A percentile compares a stretch with the other conserved stretches of the same genome.
Conservation (phyloP, 805 yeast species). For the Phaffomyces opuntiae region DNA sequence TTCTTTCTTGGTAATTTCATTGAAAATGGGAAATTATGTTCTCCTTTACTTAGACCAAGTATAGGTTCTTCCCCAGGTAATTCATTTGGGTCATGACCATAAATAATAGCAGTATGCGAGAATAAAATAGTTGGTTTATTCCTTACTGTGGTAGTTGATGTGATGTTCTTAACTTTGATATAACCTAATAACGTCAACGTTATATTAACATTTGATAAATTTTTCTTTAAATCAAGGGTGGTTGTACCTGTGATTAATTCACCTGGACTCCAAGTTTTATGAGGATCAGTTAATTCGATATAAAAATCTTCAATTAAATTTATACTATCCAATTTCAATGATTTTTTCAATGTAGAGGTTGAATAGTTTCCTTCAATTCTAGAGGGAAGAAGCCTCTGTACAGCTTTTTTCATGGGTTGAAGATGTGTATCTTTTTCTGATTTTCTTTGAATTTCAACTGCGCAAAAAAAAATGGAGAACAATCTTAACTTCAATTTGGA, state of each 20-base stretch:
- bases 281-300: slow-evolving; percentile 67
- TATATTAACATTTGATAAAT: slow-evolving; percentile 45
- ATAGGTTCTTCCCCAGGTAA: slow-evolving; percentile 9
- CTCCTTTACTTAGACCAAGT: slow-evolving; percentile 65
- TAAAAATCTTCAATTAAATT: slow-evolving; percentile 56
- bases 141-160: slow-evolving; percentile 42
- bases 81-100: slow-evolving; percentile 35
- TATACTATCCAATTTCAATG: slow-evolving; percentile 19
- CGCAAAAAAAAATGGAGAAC: too few relatives aligned
- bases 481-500: too few relatives aligned
- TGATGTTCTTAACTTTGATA: slow-evolving; percentile 44
- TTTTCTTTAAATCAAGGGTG: slow-evolving; percentile 47
- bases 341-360: slow-evolving; percentile 15
- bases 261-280: slow-evolving; percentile 72
- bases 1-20: slow-evolving; percentile 72
- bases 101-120: slow-evolving; percentile 51
- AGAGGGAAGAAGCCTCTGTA: slow-evolving; percentile 20
- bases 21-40: slow-evolving; percentile 81
- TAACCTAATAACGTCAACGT: slow-evolving; percentile 49
- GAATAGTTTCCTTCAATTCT: slow-evolving; percentile 9
- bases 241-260: slow-evolving; percentile 64
- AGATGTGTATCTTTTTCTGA: neutral
- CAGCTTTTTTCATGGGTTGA: slow-evolving; percentile 20
- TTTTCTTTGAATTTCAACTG: too few relatives aligned
- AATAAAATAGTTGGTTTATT: slow-evolving; percentile 47